Conservation (phyloP, 371 early-diverging fungal genomes). For the Mucor plumbeus region DNA sequence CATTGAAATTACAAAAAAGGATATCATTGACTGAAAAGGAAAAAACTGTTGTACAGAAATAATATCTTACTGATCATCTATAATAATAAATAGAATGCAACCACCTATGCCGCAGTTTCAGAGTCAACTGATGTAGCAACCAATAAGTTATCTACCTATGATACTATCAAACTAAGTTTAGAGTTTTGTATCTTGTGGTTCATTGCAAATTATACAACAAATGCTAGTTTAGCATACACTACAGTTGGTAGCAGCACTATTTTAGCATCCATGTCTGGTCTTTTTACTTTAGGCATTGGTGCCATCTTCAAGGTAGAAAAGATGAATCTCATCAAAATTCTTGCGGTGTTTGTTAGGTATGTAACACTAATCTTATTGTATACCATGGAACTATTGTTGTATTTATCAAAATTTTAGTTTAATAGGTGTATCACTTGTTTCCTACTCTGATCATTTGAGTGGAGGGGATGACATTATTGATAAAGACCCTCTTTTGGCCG, state of each 20-base stretch:
- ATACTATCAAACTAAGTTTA: slow-evolving; percentile 74
- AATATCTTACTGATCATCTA: slow-evolving; percentile 23
- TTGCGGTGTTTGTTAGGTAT: slow-evolving; percentile 58
- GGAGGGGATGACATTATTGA: not conserved
- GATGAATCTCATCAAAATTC: slow-evolving; percentile 57
- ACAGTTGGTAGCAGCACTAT: slow-evolving; percentile 85
- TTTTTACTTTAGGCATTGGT: slow-evolving; percentile 78
- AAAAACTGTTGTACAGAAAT: slow-evolving; percentile 9
- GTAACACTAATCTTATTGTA: slow-evolving; percentile 20
- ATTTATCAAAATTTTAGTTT: slow-evolving; percentile 37
- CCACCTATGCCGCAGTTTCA: slow-evolving; percentile 16
- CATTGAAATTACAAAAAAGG: slow-evolving; percentile 14
- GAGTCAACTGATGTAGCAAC: slow-evolving; percentile 13
- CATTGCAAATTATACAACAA: slow-evolving; percentile 76
- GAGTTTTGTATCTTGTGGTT: slow-evolving; percentile 85
- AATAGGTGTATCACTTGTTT: slow-evolving; percentile 58
- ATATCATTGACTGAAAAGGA: slow-evolving; percentile 14
- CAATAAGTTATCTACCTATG: slow-evolving; percentile 40
- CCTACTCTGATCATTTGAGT: slow-evolving; percentile 39
- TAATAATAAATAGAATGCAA: not conserved
- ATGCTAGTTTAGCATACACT: slow-evolving; percentile 80
- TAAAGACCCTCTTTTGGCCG: slow-evolving; percentile 7
- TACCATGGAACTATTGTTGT: not conserved
- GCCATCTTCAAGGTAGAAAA: slow-evolving; percentile 63
- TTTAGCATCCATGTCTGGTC: slow-evolving; percentile 76